Base-by-base conservation (phyloP, 2,329 filamentous ascomycete genomes). In the Grosmannia penicillata region DNA sequence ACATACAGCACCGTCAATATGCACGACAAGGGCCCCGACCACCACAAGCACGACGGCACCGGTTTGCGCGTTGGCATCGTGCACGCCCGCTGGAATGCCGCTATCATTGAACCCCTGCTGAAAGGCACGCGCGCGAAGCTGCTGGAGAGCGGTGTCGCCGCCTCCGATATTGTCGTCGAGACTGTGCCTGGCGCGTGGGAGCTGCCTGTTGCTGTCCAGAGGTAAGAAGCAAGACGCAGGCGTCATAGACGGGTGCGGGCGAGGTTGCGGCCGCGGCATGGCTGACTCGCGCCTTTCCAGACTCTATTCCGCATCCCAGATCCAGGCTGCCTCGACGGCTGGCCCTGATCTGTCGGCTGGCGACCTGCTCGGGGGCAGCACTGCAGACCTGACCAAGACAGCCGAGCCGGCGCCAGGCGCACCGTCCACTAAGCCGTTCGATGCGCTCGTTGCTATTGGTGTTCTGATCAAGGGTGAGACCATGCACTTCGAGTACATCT, bases 401-500 rank as follows among this genome's bases (percentile, higher is more conserved):
- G 71, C 68, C 19, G 71, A 80, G 15, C 11, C 22, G n/a, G 19
- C 33, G 2, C 19, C 30, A 7, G 45, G 60, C 36, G 52, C 61
- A 3, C 48, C 60, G 3, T 55, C 65, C 44, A 61, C 70, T 41
- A 62, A 66, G 40, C 75, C 85, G 17, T 96, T 96, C 52, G 89
- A 96, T 55, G 91, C 91, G 45, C 77, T 98, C 46, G 87, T 98
- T 48, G 86, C 91, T 38, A 82, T 98, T 49, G 91, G 91, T 40
- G 87, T 94, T 40, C 74, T 98, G 44, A 95, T 98, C 65, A 98
- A 98, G 67, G 91, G 91, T 57, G 83, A 93, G 62, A 96, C 91
- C 7, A 95, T 95, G 86, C 91, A 98, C 63, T 98, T 98, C 54
- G 91, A 98, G 63, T 96, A 98, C 64, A 98, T 98, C 51, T 73